A percentile compares a stretch with the other conserved stretches of the same genome.
Conservation (phyloP, 441 rosid genomes). For the Croton laevigatus region DNA sequence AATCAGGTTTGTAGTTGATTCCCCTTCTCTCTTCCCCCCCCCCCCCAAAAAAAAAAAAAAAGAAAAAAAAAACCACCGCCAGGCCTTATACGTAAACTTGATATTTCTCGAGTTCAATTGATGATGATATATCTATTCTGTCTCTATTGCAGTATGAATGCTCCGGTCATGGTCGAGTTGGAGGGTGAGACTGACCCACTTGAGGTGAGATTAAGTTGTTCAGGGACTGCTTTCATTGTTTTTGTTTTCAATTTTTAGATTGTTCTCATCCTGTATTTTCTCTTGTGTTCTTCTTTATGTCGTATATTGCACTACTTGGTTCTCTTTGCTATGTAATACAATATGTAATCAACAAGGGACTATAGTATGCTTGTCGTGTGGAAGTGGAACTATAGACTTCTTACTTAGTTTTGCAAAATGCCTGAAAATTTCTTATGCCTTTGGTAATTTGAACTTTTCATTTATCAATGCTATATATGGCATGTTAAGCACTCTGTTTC, state of each 20-base stretch:
- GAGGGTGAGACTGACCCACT: constrained; percentile 93
- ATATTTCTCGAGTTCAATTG: constrained; percentile 3
- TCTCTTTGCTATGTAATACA: background rate
- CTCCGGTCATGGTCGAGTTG: constrained; percentile 97
- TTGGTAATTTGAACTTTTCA: background rate
- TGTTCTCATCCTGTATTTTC: background rate
- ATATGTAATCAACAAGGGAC: too few species aligned
- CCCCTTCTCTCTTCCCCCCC: background rate
- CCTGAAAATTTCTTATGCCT: too few species aligned
- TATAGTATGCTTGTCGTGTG: too few species aligned
- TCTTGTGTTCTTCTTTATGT: background rate
- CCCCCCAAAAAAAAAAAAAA: background rate
- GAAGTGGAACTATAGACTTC: too few species aligned
- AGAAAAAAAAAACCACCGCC: too few species aligned
- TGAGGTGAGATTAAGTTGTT: constrained; percentile 41
- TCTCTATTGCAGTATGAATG: constrained; percentile 68
- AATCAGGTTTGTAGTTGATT: constrained; percentile 63
- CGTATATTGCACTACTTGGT: background rate
- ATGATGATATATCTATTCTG: background rate
- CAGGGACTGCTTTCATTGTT: background rate
- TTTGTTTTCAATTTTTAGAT: background rate
- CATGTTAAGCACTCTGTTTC: background rate
- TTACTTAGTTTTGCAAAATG: too few species aligned
- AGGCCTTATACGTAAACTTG: too few species aligned
- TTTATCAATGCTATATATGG: background rate